These are phyloP conservation scores for Arthrobotrys entomopaga DNA, from an alignment of 2,329 filamentous ascomycete genomes.

Conservation along the genomic window DNA sequence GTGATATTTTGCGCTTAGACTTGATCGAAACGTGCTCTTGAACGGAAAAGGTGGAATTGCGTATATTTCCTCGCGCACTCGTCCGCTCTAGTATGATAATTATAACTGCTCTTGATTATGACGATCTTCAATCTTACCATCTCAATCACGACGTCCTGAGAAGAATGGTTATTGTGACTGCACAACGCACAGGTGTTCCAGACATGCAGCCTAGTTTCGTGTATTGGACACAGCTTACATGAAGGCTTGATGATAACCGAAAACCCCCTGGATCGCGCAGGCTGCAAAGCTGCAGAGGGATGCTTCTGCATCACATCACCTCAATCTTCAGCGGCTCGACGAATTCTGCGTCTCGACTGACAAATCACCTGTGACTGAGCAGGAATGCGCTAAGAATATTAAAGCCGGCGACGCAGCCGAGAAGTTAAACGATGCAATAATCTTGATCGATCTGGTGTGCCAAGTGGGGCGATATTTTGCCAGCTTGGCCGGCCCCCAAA, in stretches of 20 bases:
- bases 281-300: neutral
- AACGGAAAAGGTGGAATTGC: neutral
- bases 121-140: neutral
- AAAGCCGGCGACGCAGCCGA: constrained; percentile 13
- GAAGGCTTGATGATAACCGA: constrained; percentile 34
- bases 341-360: constrained; percentile 20
- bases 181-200: constrained; percentile 35
- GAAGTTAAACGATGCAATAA: constrained; percentile 3
- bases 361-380: neutral
- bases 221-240: constrained; percentile 15
- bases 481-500: constrained; percentile 4
- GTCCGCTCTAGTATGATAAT: too few relatives aligned
- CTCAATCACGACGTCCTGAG: constrained; percentile 28
- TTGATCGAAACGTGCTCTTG: neutral
- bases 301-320: constrained; percentile 1
- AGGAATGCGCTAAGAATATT: neutral
- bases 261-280: constrained; percentile 25
- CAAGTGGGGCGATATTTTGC: constrained; percentile 8
- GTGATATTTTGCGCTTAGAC: neutral
- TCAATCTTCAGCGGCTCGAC: constrained; percentile 18
- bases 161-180: constrained; percentile 24
- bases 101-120: neutral
- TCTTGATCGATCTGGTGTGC: neutral
- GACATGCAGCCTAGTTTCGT: constrained; percentile 20
- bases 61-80: neutral